Evolutionary conservation across 345 rosid genomes (phyloP).

Genomic region (Physaria fendleri): DNA sequence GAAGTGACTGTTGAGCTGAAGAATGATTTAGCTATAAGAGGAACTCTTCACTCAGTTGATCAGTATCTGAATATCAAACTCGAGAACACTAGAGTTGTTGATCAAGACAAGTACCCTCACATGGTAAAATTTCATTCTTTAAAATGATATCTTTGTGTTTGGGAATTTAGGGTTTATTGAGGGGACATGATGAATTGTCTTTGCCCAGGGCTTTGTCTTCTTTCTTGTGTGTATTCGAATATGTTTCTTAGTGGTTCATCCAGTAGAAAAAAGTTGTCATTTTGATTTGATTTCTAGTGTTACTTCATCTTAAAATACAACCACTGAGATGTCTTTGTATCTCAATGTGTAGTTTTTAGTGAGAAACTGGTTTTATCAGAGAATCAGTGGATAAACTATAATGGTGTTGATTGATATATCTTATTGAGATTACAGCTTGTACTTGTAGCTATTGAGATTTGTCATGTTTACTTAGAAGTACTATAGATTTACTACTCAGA

Average conservation of each 20-base stretch:
- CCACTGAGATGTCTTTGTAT: not conserved
- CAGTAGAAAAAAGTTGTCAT: not conserved
- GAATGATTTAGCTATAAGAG: constrained; percentile 97
- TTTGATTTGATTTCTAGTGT: not conserved
- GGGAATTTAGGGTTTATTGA: not conserved
- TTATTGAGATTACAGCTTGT: not conserved
- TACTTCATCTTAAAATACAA: not conserved
- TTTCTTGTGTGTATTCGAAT: not conserved
- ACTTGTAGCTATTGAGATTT: not conserved
- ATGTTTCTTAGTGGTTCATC: not conserved
- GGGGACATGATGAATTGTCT: not conserved
- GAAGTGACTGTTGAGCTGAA: constrained; percentile 99
- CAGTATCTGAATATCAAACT: constrained; percentile 99
- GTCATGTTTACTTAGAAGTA: not conserved
- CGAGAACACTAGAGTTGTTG: constrained; percentile 98
- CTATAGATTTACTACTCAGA: not conserved
- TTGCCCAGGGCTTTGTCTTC: not conserved
- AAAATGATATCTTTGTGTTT: not conserved
- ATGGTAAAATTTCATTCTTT: constrained; percentile 46
- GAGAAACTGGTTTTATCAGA: not conserved
- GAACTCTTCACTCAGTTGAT: constrained; percentile 98
- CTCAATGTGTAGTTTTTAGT: not conserved
- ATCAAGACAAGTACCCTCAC: constrained; percentile 98
- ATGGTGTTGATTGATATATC: not conserved
- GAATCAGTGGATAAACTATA: too few species aligned